Conservation (phyloP, 441 rosid species). For the Adansonia madagascariensis region DNA sequence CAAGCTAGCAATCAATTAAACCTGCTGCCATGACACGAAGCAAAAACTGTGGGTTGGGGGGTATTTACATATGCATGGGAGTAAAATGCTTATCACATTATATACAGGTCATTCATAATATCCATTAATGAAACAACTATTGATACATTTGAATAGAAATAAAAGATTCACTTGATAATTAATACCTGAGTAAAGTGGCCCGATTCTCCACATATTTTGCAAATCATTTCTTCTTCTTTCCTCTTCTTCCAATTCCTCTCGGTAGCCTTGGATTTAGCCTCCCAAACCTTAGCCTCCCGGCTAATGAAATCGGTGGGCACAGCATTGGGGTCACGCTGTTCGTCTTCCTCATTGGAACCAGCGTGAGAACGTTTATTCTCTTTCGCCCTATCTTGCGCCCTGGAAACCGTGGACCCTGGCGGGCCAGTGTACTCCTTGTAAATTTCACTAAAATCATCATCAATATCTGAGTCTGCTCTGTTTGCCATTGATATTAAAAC, state of each 20-base stretch:
- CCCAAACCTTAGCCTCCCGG: slow-evolving; percentile 98
- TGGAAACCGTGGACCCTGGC: slow-evolving; percentile 40
- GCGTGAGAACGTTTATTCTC: slow-evolving; percentile 56
- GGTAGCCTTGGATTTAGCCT: slow-evolving; percentile 96
- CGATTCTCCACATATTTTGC: slow-evolving; percentile 93
- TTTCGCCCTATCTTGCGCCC: slow-evolving; percentile 51
- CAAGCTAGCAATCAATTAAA: background rate
- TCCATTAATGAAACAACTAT: background rate
- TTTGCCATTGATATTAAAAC: slow-evolving; percentile 56
- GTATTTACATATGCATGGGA: background rate
- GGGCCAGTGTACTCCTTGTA: slow-evolving; percentile 99
- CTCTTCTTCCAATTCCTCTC: slow-evolving; percentile 99
- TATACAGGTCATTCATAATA: background rate
- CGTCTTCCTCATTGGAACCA: slow-evolving; percentile 76
- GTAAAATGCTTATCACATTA: background rate
- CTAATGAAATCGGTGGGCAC: slow-evolving; percentile 98
- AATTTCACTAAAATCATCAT: slow-evolving; percentile 91
- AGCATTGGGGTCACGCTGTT: slow-evolving; percentile 79
- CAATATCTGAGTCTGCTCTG: slow-evolving; percentile 71
- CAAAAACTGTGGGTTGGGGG: background rate
- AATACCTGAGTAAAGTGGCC: slow-evolving; percentile 97
- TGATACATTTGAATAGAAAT: background rate
- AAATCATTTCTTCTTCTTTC: slow-evolving; percentile 97
- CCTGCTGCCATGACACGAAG: background rate
- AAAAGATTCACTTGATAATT: background rate